Evolutionary conservation across 2,329 filamentous ascomycete genomes (phyloP), one percentile per base, ranked within the genome.

Genomic region (Thielaviopsis euricoi): DNA sequence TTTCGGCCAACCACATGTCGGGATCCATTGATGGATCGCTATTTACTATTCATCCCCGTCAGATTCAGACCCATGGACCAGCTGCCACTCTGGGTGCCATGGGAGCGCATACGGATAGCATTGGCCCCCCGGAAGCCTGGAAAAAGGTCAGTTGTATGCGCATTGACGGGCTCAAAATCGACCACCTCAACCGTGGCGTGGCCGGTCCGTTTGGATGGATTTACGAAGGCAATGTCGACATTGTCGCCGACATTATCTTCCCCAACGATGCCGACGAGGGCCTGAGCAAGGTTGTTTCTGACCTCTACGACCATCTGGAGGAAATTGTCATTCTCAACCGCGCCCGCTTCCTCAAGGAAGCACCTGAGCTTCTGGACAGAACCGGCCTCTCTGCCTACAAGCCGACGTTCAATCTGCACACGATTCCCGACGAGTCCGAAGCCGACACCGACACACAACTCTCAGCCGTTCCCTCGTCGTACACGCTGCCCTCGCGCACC

Each of bases 151-250:
- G 85, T 66, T 81, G 93, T 23, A 81, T 97, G 60, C 82, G 93
- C 5, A 94, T 98, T 59, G 93, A 98, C 66, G 89, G 86, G 0
- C 77, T 98, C 10, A 95, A 86, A 67, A 96, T 98, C 57, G 93
- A 97, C 65, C 93, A 98, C 68, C 77, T 98, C 10, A 98, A 98
- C 67, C 82, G 89, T 49, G 90, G 90, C 23, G 89, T 95, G 19
- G 83, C 93, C 61, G 93, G 93, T 0, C 90, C 91, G 0, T 96
- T 98, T 69, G 90, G 89, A 3, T 98, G 93, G 93, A 98, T 98
- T 56, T 87, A 94, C 63, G 89, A 97, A 71, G 93, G 93, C 37
- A 95, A 93, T 62, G 89, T 98, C 48, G 93, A 98, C 67, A 95
- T 98, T 61, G 84, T 97, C 15, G 87, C 93, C 6, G 93, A 98